Evolutionary conservation across 495 filamentous ascomycete genomes (phyloP), one percentile per base, ranked within the genome.

Genomic region (Cercophora sp.): DNA sequence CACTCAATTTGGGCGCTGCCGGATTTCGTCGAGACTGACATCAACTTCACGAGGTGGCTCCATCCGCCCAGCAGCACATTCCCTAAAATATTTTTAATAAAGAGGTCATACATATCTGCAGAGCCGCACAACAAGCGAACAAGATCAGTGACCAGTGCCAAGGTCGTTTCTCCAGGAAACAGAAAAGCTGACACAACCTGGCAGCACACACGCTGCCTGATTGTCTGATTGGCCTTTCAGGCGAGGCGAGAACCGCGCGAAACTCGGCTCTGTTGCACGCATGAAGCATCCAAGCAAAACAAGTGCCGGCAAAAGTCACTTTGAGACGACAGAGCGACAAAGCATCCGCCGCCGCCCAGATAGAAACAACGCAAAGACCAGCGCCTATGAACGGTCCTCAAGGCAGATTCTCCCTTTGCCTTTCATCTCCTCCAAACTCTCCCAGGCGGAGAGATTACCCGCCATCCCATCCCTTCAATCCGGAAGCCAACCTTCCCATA

Each of bases 251-350:
- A n/a, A n/a, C n/a, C 48, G 19, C 32, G 43, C 55, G 56, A 58
- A 58, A 58, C 56, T 49, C 37, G 40, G 44, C 5, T 23, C 23
- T 19, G 19, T n/a, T 40, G 24, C 32, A 50, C 41, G 56, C 56
- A 58, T 58, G 39, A 58, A 58, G 8, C 25, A 16, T 35, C 39
- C 40, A 19, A 11, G 16, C 45, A 29, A 39, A 49, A 42, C n/a
- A 43, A 32, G 23, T 44, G 56, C 40, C 56, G 56, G 56, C 51
- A 58, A 50, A 58, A 58, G 26, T 37, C 18, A 18, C 29, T 51
- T 54, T 34, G 53, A 56, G 46, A 56, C 53, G 29, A 42, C n/a
- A n/a, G n/a, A n/a, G n/a, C n/a, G n/a, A n/a, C n/a, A n/a, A n/a
- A n/a, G n/a, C n/a, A n/a, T n/a, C n/a, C n/a, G n/a, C n/a, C n/a